These are phyloP conservation scores for Hyaloscypha bicolor DNA, from an alignment of 495 filamentous ascomycete genomes.

Conservation along the genomic window DNA sequence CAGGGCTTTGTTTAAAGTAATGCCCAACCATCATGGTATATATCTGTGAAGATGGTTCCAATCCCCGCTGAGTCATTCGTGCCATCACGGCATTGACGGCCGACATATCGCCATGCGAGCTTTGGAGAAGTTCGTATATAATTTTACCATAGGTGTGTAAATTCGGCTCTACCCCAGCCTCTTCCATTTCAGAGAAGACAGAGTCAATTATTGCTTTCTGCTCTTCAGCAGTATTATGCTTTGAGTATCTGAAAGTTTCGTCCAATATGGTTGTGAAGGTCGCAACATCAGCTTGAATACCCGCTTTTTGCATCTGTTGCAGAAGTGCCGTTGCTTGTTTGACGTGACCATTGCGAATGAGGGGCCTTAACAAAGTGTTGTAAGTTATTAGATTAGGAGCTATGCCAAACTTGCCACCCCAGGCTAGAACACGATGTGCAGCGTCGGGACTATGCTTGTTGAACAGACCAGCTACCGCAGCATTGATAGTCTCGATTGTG, in stretches of 20 bases:
- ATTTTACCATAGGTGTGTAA: slow-evolving; percentile 61
- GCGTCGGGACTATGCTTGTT: slow-evolving; percentile 41
- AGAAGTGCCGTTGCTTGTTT: slow-evolving; percentile 32
- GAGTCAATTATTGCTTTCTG: slow-evolving; percentile 39
- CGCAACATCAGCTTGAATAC: slow-evolving; percentile 48
- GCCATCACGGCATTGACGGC: slow-evolving; percentile 61
- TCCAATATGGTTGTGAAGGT: slow-evolving; percentile 61
- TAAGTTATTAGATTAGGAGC: slow-evolving; percentile 64
- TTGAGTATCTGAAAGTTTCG: slow-evolving; percentile 22
- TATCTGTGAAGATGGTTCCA: slow-evolving; percentile 59
- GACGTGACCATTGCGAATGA: slow-evolving; percentile 48
- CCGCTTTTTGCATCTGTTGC: slow-evolving; percentile 45
- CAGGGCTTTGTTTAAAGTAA: slow-evolving; percentile 60
- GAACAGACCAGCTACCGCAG: slow-evolving; percentile 53
- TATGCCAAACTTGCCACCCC: slow-evolving; percentile 60
- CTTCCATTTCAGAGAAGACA: slow-evolving; percentile 56
- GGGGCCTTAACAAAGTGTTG: slow-evolving; percentile 64
- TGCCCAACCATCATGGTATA: slow-evolving; percentile 73
- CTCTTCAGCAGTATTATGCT: slow-evolving; percentile 33
- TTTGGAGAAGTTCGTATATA: slow-evolving; percentile 60
- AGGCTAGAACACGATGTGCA: slow-evolving; percentile 54
- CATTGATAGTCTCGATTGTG: slow-evolving; percentile 64
- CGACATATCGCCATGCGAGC: slow-evolving; percentile 40
- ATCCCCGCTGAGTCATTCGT: slow-evolving; percentile 54
- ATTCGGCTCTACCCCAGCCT: slow-evolving; percentile 54